Conservation (phyloP, 2,329 filamentous ascomycete genomes). For the Aspergillus melleus region DNA sequence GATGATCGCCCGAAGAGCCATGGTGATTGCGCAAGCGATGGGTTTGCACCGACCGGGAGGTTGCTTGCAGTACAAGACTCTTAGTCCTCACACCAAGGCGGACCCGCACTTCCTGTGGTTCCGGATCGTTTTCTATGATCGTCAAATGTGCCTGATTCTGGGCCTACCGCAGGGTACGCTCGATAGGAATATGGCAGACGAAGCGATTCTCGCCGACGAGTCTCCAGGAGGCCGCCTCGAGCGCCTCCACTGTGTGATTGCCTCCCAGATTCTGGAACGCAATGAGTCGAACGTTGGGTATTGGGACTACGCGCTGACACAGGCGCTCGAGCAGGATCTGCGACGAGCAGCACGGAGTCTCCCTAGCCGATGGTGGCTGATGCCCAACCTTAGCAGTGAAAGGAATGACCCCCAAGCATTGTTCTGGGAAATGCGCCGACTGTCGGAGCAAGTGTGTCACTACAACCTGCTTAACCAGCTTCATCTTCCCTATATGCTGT, state of each 20-base stretch:
- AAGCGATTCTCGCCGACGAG: background rate
- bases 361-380: slow-evolving; percentile 52
- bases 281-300: slow-evolving; percentile 36
- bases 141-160: slow-evolving; percentile 44
- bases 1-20: slow-evolving; percentile 40
- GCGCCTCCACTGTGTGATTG: slow-evolving; percentile 47
- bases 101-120: slow-evolving; percentile 37
- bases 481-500: slow-evolving; percentile 58
- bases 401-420: slow-evolving; percentile 17
- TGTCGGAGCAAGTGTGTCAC: slow-evolving; percentile 54
- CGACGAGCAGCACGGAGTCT: slow-evolving; percentile 45
- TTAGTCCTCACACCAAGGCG: slow-evolving; percentile 29
- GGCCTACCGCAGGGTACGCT: slow-evolving; percentile 37
- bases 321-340: slow-evolving; percentile 49
- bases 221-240: slow-evolving; percentile 46
- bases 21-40: slow-evolving; percentile 44
- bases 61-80: slow-evolving; percentile 13
- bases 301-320: slow-evolving; percentile 42
- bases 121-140: slow-evolving; percentile 40
- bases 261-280: slow-evolving; percentile 51
- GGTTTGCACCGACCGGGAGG: slow-evolving; percentile 33
- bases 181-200: slow-evolving; percentile 7
- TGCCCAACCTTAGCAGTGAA: slow-evolving; percentile 20
- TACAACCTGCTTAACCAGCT: slow-evolving; percentile 54
- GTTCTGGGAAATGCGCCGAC: slow-evolving; percentile 33